phyloP scores from a whole-genome alignment of 2,329 filamentous ascomycete species.

The Blastomyces percursus region DNA sequence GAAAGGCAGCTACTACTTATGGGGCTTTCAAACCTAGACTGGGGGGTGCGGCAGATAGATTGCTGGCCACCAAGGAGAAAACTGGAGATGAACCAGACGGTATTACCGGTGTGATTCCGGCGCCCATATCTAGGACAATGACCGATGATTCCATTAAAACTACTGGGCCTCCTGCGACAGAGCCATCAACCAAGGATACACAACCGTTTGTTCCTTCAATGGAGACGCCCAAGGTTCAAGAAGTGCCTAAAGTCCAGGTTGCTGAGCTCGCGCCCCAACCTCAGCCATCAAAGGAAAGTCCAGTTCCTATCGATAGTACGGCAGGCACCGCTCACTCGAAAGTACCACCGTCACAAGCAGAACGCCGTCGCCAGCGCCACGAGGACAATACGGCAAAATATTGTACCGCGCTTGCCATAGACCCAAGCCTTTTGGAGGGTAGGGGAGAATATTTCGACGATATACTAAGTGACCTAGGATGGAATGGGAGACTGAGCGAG shows the following conservation, averaged over 20 bases:
- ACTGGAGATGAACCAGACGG: conserved; percentile 66
- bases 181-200: conserved; percentile 23
- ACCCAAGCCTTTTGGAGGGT: conserved; percentile 63
- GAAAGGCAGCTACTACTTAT: conserved; percentile 63
- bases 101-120: conserved; percentile 77
- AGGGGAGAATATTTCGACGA: conserved; percentile 70
- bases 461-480: conserved; percentile 77
- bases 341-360: conserved; percentile 38
- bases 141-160: conserved; percentile 31
- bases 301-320: conserved; percentile 19
- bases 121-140: conserved; percentile 45
- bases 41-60: conserved; percentile 72
- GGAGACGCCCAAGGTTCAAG: conserved; percentile 4
- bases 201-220: conserved; percentile 15
- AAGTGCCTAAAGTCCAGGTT: conserved; percentile 29
- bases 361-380: conserved; percentile 49
- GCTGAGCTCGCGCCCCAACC: conserved; percentile 25
- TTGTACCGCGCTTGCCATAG: conserved; percentile 64
- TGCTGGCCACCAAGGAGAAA: conserved; percentile 51
- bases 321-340: conserved; percentile 24
- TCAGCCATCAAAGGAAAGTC: conserved; percentile 16
- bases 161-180: conserved; percentile 20
- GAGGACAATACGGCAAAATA: conserved; percentile 70
- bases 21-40: conserved; percentile 77
- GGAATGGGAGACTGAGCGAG: conserved; percentile 68